Evolutionary conservation across 2,329 filamentous ascomycete species (phyloP).

Genomic region (Ceratocystiopsis sp.): DNA sequence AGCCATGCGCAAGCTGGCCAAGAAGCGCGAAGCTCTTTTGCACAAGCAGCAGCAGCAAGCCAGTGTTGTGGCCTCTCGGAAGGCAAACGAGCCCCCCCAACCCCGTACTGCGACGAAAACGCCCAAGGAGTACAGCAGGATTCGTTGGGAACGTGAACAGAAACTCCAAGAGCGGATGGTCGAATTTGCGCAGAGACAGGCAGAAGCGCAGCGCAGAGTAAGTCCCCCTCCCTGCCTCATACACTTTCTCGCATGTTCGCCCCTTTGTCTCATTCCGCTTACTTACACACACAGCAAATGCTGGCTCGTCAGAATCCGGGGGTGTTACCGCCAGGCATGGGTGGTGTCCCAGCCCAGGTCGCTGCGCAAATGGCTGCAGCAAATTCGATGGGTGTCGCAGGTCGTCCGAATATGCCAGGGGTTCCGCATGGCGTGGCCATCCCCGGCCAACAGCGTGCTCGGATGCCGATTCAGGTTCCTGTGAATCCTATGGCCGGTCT

Average conservation of each 20-base stretch:
- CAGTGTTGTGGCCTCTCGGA: slow-evolving; percentile 62
- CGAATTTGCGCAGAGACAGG: slow-evolving; percentile 40
- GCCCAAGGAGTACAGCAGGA: slow-evolving; percentile 75
- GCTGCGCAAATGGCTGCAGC: slow-evolving; percentile 22
- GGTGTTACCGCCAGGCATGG: not conserved
- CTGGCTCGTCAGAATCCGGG: slow-evolving; percentile 9
- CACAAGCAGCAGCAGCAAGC: slow-evolving; percentile 80
- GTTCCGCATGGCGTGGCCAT: slow-evolving; percentile 22
- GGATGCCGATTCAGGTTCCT: slow-evolving; percentile 37
- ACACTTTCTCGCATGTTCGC: not conserved
- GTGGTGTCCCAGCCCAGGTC: slow-evolving; percentile 24
- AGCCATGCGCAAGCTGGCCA: slow-evolving; percentile 85
- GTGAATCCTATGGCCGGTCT: slow-evolving; percentile 32
- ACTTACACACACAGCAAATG: slow-evolving; percentile 10
- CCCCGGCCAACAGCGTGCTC: slow-evolving; percentile 32
- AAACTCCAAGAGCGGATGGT: slow-evolving; percentile 42
- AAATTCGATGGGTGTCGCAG: slow-evolving; percentile 16
- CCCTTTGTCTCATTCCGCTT: not conserved
- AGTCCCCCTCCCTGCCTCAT: slow-evolving; percentile 9
- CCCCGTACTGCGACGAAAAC: slow-evolving; percentile 45
- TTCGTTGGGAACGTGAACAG: slow-evolving; percentile 77
- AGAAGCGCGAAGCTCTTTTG: slow-evolving; percentile 71
- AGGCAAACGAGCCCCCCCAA: slow-evolving; percentile 49
- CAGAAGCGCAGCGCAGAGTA: slow-evolving; percentile 42
- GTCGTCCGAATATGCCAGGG: slow-evolving; percentile 25